Conservation (phyloP, 2,329 filamentous ascomycete genomes). For the Fusarium subtropicale region DNA sequence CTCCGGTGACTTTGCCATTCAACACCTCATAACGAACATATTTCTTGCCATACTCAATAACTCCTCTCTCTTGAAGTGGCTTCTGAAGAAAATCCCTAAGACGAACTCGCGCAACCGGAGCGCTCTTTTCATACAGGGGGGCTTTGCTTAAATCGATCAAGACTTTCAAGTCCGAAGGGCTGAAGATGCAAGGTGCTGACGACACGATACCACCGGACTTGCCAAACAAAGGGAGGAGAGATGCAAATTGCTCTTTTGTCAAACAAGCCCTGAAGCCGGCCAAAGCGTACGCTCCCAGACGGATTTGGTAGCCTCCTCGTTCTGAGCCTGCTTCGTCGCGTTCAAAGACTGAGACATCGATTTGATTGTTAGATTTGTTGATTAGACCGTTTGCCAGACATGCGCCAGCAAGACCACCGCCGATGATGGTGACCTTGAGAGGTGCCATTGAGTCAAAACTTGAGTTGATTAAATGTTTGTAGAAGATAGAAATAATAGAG, state of each 20-base stretch:
- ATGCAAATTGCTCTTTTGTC: neutral
- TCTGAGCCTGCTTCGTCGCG: neutral
- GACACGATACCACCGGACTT: neutral
- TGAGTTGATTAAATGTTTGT: fast-evolving
- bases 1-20: fast-evolving
- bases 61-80: fast-evolving
- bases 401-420: neutral
- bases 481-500: fast-evolving
- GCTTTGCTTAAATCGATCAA: neutral
- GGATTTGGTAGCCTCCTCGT: neutral
- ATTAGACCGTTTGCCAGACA: neutral
- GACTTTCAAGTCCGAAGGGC: neutral
- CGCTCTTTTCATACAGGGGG: neutral
- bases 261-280: neutral
- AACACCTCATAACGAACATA: neutral
- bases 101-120: neutral
- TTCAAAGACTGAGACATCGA: neutral
- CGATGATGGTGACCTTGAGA: neutral
- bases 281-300: neutral
- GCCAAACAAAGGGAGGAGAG: fast-evolving
- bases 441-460: neutral
- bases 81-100: neutral
- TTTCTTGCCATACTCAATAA: neutral
- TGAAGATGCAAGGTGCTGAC: neutral
- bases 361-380: neutral